A percentile compares a stretch with the other conserved stretches of the same genome.
phyloP scores from a whole-genome alignment of 106 monocot species.

The Ottelia alismoides region DNA sequence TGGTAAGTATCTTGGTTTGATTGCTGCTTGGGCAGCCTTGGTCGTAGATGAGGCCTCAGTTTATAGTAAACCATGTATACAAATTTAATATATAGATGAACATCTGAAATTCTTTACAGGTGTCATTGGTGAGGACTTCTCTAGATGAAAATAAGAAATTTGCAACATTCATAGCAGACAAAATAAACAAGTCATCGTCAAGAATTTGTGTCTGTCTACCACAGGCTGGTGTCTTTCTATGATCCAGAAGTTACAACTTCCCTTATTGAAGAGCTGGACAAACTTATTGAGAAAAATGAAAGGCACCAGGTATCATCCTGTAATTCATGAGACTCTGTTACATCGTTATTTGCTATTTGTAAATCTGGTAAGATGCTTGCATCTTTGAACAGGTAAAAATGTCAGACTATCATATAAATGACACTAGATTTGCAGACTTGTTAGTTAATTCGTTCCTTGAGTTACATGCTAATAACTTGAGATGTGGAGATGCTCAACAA shows the following conservation, averaged over 20 bases:
- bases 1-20: no score
- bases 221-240: constrained; percentile 66
- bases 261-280: constrained; percentile 56
- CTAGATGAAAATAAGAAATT: constrained; percentile 81
- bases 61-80: no score
- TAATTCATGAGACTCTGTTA: neutral
- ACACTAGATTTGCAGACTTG: constrained; percentile 63
- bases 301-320: constrained; percentile 51
- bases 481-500: no score
- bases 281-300: constrained; percentile 51
- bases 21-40: no score
- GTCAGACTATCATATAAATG: constrained; percentile 85
- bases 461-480: constrained; percentile 18
- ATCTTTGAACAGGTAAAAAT: constrained; percentile 42
- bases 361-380: neutral
- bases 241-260: constrained; percentile 54
- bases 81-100: neutral
- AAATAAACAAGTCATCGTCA: constrained; percentile 59
- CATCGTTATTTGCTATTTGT: neutral
- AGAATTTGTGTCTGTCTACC: constrained; percentile 67
- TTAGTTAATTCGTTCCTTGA: constrained; percentile 79
- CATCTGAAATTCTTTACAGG: constrained; percentile 23
- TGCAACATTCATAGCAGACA: constrained; percentile 85
- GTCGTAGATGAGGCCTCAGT: no score
- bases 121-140: constrained; percentile 73